Percentiles rank a stretch among this genome's conserved stretches.
Conservation (phyloP, 106 monocot species). For the Xerophyta viscosa region DNA sequence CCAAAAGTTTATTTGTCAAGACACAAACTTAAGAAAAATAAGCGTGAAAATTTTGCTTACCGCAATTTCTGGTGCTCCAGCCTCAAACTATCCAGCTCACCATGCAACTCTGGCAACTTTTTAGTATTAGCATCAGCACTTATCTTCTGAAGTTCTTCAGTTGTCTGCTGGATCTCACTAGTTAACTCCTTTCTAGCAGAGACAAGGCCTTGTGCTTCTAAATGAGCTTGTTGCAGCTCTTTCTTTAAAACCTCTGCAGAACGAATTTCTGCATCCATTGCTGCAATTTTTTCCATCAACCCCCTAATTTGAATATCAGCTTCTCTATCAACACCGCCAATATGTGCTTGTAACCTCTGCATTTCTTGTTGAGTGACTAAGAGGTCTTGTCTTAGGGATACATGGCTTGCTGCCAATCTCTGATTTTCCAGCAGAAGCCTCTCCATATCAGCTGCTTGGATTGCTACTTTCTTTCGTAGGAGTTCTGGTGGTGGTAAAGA, state of each 20-base stretch:
- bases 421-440: conserved; percentile 53
- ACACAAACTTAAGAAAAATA: too few relatives aligned
- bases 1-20: too few relatives aligned
- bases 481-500: conserved; percentile 26
- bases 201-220: conserved; percentile 46
- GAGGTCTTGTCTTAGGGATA: conserved; percentile 55
- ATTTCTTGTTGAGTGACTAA: conserved; percentile 46
- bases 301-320: conserved; percentile 49
- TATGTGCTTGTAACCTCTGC: conserved; percentile 42
- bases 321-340: conserved; percentile 34
- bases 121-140: conserved; percentile 22
- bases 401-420: conserved; percentile 55
- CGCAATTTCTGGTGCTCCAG: conserved; percentile 77
- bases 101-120: conserved; percentile 41
- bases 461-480: conserved; percentile 49
- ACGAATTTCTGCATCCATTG: conserved; percentile 52
- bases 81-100: conserved; percentile 56
- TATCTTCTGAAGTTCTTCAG: conserved; percentile 39
- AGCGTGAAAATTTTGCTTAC: conserved; percentile 17
- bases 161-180: conserved; percentile 35
- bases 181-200: conserved; percentile 43
- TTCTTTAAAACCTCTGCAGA: conserved; percentile 44
- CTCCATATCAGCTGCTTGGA: conserved; percentile 57
- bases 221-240: conserved; percentile 53
- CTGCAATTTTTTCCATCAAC: conserved; percentile 53